Base-by-base conservation (phyloP, 345 rosid species). In the Bruguiera parviflora region DNA sequence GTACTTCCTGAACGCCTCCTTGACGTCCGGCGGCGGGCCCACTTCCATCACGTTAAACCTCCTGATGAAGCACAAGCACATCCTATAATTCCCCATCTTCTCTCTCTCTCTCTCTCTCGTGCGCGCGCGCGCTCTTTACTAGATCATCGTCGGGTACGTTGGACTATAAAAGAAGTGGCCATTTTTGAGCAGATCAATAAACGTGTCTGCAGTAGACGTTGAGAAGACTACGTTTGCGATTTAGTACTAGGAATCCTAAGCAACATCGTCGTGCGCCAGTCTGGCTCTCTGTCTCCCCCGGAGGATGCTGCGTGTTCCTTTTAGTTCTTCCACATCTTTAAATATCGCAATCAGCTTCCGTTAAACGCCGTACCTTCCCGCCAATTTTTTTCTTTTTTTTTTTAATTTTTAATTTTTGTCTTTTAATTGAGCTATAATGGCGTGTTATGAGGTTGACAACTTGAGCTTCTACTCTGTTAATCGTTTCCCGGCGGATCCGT, bases 51-150 rank as follows among this genome's bases (percentile, higher is more conserved):
- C 63, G 66, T 80, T 83, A 82, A 91, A 91, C 85, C 77, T 89
- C 80, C 95, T 77, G 3, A 80, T 87, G 80, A 91, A 94, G 76
- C 88, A 82, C 58, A 85, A 46, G 66, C 96, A 94, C 75, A 86
- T 72, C 71, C 85, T 84, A 67, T 88, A 94, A 74, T 76, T 88
- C 58, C 89, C 90, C 91, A 89, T 89, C 20, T 67, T 20, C 8
- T 56, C 27, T n/a, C 13, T 53, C 27, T 21, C 6, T 53, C 58
- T 55, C 10, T 53, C 56, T 20, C 56, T 53, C 67, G 20, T 2
- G 35, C 25, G 19, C 9, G 20, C 69, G 20, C 8, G 37, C 27
- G 3, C 13, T 8, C 58, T 53, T 55, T 2, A 10, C 16, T 55
- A 55, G 13, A 55, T 55, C 27, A 55, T 55, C 27, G 58, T 22